These are phyloP conservation scores for Paxillus involutus DNA, from an alignment of 768 basidiomycete species.

Conservation along the genomic window DNA sequence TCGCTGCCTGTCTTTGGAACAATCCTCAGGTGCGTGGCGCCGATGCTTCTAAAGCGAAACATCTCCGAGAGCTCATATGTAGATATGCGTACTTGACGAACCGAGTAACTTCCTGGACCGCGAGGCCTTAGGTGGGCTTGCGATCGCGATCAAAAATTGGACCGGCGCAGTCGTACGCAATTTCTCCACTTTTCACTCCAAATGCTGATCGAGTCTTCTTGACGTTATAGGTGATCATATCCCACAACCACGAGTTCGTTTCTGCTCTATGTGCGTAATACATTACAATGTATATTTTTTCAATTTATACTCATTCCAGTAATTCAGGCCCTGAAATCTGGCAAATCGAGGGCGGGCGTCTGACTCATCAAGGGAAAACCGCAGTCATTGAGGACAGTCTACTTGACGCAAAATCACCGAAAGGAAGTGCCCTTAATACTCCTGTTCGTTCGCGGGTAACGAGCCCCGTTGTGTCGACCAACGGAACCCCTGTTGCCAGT, in stretches of 20 bases:
- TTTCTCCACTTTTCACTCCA: slow-evolving; percentile 14
- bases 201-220: slow-evolving; percentile 12
- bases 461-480: slow-evolving; percentile 67
- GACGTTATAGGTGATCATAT: slow-evolving; percentile 79
- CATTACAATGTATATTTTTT: neutral
- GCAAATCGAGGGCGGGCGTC: slow-evolving; percentile 83
- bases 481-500: slow-evolving; percentile 75
- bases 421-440: slow-evolving; percentile 70
- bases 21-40: slow-evolving; percentile 72
- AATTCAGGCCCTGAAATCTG: slow-evolving; percentile 84
- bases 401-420: slow-evolving; percentile 65
- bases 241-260: slow-evolving; percentile 91
- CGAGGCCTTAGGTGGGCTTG: slow-evolving; percentile 91
- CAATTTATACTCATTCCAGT: slow-evolving; percentile 15
- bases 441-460: slow-evolving; percentile 68
- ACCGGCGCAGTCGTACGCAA: slow-evolving; percentile 77
- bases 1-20: slow-evolving; percentile 95
- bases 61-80: slow-evolving; percentile 39
- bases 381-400: slow-evolving; percentile 85
- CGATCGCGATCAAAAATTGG: slow-evolving; percentile 95
- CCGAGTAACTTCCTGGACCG: slow-evolving; percentile 98
- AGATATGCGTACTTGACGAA: slow-evolving; percentile 73
- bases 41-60: neutral
- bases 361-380: slow-evolving; percentile 87
- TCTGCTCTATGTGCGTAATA: slow-evolving; percentile 68